Evolutionary conservation across 192 early-diverging fungal genomes (phyloP).

Genomic region (Thoreauomyces humboldtii): DNA sequence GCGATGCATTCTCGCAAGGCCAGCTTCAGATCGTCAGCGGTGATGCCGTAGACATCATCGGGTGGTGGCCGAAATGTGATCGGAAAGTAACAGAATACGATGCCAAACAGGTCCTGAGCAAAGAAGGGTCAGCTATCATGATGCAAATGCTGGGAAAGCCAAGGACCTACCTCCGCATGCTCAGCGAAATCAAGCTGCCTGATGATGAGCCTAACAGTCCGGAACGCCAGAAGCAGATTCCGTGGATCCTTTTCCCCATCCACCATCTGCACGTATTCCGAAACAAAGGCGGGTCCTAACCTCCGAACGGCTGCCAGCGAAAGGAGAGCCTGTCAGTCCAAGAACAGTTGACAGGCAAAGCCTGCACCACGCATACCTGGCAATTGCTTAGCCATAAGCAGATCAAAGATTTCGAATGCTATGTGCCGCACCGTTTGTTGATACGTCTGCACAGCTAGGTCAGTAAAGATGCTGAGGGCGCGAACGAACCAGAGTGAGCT

Average conservation of each 20-base stretch:
- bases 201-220: constrained; percentile 68
- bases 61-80: constrained; percentile 97
- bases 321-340: neutral
- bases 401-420: constrained; percentile 72
- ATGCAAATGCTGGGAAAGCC: too few species aligned
- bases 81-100: constrained; percentile 99
- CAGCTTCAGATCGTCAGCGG: constrained; percentile 85
- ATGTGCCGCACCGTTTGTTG: constrained; percentile 78
- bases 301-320: constrained; percentile 51
- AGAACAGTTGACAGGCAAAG: neutral
- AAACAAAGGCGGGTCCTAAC: constrained; percentile 71
- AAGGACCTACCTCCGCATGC: constrained; percentile 67
- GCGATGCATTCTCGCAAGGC: constrained; percentile 76
- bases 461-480: constrained; percentile 65
- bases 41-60: constrained; percentile 92
- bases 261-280: constrained; percentile 80
- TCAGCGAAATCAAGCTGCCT: constrained; percentile 72
- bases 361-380: constrained; percentile 42
- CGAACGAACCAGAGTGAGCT: too few species aligned
- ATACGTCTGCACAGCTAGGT: constrained; percentile 88
- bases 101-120: constrained; percentile 90
- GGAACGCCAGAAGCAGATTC: constrained; percentile 86
- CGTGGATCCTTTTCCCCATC: constrained; percentile 99
- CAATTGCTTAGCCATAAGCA: constrained; percentile 58
- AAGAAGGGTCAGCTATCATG: too few species aligned